These are phyloP conservation scores for Phytophthora lateralis DNA, from an alignment of 352 stramenopile genomes.

Conservation along the genomic window DNA sequence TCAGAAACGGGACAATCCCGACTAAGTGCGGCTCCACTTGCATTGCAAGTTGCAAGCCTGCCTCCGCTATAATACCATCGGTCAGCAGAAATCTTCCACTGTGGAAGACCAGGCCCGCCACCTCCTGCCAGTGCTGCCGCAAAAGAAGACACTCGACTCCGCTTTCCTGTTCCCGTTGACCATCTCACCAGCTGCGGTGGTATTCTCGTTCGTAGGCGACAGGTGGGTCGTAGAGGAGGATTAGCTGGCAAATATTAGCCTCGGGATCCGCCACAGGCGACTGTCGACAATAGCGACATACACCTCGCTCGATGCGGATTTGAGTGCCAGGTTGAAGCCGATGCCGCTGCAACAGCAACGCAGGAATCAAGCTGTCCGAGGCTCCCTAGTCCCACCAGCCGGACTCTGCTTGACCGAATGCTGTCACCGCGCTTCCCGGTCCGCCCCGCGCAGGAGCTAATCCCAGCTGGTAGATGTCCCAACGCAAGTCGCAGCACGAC, in stretches of 20 bases:
- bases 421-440: constrained; percentile 20
- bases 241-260: constrained; percentile 2
- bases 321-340: constrained; percentile 1
- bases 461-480: constrained; percentile 26
- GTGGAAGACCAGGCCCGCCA: not conserved
- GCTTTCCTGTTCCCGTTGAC: not conserved
- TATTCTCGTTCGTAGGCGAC: not conserved
- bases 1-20: constrained; percentile 7
- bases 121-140: not conserved
- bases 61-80: too few relatives aligned
- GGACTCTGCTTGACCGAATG: constrained; percentile 24
- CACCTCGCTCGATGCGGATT: not conserved
- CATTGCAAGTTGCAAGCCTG: too few relatives aligned
- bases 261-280: constrained; percentile 4
- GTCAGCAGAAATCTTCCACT: not conserved
- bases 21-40: constrained; percentile 1
- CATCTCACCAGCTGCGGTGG: constrained; percentile 4
- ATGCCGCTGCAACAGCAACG: not conserved
- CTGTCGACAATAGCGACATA: constrained; percentile 13
- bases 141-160: not conserved
- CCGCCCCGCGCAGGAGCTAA: constrained; percentile 13
- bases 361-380: constrained; percentile 18
- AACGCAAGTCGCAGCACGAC: not conserved
- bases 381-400: constrained; percentile 7
- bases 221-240: constrained; percentile 13